Base-by-base conservation (phyloP, 75 land plant genomes). In the Isoetes taiwanensis region DNA sequence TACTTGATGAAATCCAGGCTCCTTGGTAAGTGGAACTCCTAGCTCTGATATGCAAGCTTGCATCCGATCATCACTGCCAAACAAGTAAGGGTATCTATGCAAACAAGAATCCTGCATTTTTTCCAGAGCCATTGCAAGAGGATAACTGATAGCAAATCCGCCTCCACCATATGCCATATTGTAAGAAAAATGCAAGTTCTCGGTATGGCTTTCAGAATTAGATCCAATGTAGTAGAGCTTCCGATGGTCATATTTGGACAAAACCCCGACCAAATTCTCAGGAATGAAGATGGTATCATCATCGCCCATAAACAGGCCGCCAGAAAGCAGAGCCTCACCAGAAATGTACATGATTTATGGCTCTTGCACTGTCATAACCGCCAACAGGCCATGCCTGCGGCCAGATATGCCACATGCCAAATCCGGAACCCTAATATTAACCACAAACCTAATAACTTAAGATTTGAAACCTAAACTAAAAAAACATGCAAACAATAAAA, bases 251-350 rank as follows among this genome's bases (percentile, higher is more conserved):
- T 78, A 75, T 63, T 60, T 68, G n/a, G n/a, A 31, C 64, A 81
- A 41, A 43, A 66, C 76, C 14, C 42, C 19, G 31, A 69, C 58
- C 53, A 81, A 62, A 34, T 81, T 81, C 32, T 81, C 81, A 6
- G 39, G 1, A 50, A 74, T 67, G 62, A 81, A 81, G 29, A 81
- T 72, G 6, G 85, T 81, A 35, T 81, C 85, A 29, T 78, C 85
- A 62, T 81, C 85, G n/a, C 85, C 80, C 75, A 78, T 57, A 19
- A 81, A n/a, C n/a, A n/a, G n/a, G n/a, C n/a, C n/a, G n/a, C n/a
- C n/a, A n/a, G n/a, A n/a, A n/a, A n/a, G n/a, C n/a, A n/a, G n/a
- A n/a, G n/a, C n/a, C n/a, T n/a, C n/a, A n/a, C n/a, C n/a, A n/a
- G n/a, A n/a, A n/a, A n/a, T n/a, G n/a, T n/a, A n/a, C n/a, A n/a